These are phyloP conservation scores for Aspergillus incahuasiensis DNA, from an alignment of 495 filamentous ascomycete species.

Conservation along the genomic window DNA sequence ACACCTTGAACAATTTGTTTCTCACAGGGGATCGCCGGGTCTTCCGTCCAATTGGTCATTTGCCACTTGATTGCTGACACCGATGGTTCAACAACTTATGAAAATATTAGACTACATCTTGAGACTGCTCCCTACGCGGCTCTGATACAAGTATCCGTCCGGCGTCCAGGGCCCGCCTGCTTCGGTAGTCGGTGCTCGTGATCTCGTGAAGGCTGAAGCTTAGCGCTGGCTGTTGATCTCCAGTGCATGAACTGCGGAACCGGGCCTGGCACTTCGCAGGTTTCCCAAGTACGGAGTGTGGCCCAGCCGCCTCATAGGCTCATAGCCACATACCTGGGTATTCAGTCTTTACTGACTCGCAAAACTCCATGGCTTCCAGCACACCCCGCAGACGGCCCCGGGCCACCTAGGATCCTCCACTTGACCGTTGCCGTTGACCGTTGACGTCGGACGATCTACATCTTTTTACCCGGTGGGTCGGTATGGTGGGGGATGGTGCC, in stretches of 20 bases:
- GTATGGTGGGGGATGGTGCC: conserved; percentile 19
- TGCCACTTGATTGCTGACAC: neutral
- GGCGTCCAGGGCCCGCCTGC: no score
- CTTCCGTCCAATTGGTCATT: conserved; percentile 3
- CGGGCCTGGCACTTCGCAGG: neutral
- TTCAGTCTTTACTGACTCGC: neutral
- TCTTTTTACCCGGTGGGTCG: conserved; percentile 17
- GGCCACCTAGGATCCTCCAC: neutral
- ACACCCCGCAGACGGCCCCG: neutral
- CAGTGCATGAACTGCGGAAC: neutral
- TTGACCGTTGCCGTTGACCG: neutral
- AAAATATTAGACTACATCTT: no score
- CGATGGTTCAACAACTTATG: neutral
- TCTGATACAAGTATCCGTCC: neutral
- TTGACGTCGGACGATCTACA: conserved; percentile 14
- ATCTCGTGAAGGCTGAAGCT: neutral
- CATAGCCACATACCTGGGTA: neutral
- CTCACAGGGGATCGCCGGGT: neutral
- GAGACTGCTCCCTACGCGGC: no score
- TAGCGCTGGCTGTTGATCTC: conserved; percentile 1
- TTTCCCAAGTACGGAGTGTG: neutral
- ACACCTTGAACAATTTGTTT: neutral
- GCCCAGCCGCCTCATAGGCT: neutral
- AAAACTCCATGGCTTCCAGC: neutral
- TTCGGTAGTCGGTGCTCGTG: neutral